Conservation (phyloP, 202 grass and related monocot genomes). For the Hordeum pubiflorum region DNA sequence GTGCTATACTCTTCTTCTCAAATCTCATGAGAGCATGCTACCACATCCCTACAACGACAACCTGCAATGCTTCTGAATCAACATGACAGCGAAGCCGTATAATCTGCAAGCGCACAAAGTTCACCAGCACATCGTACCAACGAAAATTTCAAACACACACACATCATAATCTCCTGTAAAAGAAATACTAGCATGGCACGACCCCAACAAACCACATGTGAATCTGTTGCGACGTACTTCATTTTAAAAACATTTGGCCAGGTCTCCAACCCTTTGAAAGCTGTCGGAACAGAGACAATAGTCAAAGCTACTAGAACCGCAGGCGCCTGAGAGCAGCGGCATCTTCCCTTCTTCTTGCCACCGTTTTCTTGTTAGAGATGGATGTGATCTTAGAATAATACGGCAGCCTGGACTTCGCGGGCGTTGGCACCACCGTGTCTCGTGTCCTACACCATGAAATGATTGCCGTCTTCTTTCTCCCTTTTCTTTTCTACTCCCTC, state of each 20-base stretch:
- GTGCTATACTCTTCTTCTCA: too few relatives aligned
- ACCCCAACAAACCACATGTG: not conserved
- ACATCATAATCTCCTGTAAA: not conserved
- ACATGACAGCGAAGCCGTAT: not conserved
- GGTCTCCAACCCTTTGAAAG: constrained; percentile 22
- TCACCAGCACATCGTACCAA: not conserved
- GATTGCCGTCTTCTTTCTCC: not conserved
- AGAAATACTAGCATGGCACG: not conserved
- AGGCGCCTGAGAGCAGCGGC: not conserved
- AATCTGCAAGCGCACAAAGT: not conserved
- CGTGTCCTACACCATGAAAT: not conserved
- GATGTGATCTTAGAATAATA: not conserved
- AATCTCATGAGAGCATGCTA: too few relatives aligned
- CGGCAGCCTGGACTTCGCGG: not conserved
- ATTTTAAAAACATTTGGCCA: not conserved
- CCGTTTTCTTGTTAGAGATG: not conserved
- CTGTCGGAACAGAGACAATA: constrained; percentile 14
- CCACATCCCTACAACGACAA: not conserved
- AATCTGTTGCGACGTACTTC: not conserved
- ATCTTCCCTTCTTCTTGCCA: not conserved
- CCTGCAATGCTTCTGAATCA: not conserved
- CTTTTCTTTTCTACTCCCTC: not conserved
- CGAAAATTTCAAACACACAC: not conserved
- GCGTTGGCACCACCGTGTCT: not conserved
- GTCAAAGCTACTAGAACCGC: constrained; percentile 8